Percentiles rank a stretch among this genome's conserved stretches.
Conservation (phyloP, 805 yeast species). For the Saturnispora mendoncae region DNA sequence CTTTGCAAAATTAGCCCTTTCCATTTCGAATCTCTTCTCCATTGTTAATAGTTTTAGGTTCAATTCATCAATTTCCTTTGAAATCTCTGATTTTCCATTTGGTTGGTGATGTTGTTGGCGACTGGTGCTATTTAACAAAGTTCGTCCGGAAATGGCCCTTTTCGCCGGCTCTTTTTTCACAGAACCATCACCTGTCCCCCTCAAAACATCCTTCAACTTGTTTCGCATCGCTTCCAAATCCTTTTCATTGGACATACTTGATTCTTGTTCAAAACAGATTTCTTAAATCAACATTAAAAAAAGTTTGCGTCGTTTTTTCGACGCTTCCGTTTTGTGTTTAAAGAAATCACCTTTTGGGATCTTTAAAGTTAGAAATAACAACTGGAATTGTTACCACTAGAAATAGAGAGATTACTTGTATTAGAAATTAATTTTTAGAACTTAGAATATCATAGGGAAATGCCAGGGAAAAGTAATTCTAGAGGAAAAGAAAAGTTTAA, state of each 20-base stretch:
- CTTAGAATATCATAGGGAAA: background rate
- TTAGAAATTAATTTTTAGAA: too few relatives aligned
- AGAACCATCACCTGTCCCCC: conserved; percentile 59
- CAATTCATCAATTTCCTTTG: conserved; percentile 5
- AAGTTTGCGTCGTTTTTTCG: conserved; percentile 8
- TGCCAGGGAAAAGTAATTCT: background rate
- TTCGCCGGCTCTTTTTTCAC: background rate
- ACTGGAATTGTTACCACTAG: too few relatives aligned
- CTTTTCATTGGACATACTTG: background rate
- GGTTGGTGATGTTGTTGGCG: background rate
- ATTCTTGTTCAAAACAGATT: background rate
- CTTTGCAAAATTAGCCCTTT: background rate
- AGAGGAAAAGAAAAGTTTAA: background rate
- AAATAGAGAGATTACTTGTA: too few relatives aligned
- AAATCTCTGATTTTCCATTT: background rate
- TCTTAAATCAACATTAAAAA: background rate
- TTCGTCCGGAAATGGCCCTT: too few relatives aligned
- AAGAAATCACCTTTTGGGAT: background rate
- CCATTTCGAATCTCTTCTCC: conserved; percentile 1
- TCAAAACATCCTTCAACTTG: conserved; percentile 72
- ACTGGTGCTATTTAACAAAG: background rate
- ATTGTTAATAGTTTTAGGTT: background rate
- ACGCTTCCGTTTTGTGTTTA: background rate
- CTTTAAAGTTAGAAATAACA: background rate
- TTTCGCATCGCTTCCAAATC: conserved; percentile 7